Percentiles rank a stretch among this genome's conserved stretches.
phyloP scores from a whole-genome alignment of 75 land plant genomes.

The Ceratopteris richardii region DNA sequence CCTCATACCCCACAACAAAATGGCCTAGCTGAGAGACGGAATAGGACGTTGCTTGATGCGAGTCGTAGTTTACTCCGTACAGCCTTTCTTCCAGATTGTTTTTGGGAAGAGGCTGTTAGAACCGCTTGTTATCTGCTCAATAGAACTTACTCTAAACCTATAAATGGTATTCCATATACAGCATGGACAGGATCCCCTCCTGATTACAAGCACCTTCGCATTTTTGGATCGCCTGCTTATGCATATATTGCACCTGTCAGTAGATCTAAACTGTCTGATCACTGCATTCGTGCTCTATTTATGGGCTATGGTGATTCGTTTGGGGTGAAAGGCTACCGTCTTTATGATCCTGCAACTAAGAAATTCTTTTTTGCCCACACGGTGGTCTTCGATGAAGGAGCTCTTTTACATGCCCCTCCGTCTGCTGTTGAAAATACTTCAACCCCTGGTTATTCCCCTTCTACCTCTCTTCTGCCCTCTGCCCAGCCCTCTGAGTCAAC shows the following conservation, averaged over 20 bases:
- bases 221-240: no score
- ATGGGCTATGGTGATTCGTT: not conserved
- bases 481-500: no score
- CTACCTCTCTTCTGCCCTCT: no score
- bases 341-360: not conserved
- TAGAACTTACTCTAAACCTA: not conserved
- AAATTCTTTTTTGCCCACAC: constrained; percentile 2
- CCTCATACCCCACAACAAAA: constrained; percentile 18
- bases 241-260: not conserved
- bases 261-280: not conserved
- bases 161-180: not conserved
- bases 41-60: constrained; percentile 7
- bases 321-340: not conserved
- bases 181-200: no score
- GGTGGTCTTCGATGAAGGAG: no score
- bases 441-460: no score
- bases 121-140: not conserved
- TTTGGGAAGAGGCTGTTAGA: constrained; percentile 9
- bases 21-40: constrained; percentile 1
- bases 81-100: constrained; percentile 1
- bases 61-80: not conserved
- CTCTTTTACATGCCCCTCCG: no score
- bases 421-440: no score
- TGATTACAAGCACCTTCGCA: no score
- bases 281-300: not conserved